Evolutionary conservation across 306 rosid species (phyloP).

Genomic region (Quillaja saponaria): DNA sequence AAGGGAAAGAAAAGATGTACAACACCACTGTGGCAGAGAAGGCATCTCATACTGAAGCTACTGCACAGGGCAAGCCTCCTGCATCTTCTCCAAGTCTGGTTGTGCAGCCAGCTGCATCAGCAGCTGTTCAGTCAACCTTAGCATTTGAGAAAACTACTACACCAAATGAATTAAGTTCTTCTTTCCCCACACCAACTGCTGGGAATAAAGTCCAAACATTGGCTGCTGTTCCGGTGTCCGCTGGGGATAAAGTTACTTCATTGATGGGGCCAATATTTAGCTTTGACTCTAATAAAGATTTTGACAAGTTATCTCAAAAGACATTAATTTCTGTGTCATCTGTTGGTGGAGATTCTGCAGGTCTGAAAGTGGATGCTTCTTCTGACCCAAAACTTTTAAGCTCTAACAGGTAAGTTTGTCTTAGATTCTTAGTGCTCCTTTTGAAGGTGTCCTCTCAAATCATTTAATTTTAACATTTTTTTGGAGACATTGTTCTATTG

Average conservation of each 20-base stretch:
- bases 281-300: constrained; percentile 32
- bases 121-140: constrained; percentile 31
- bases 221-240: constrained; percentile 26
- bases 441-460: neutral
- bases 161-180: constrained; percentile 37
- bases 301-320: constrained; percentile 33
- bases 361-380: constrained; percentile 35
- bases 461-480: neutral
- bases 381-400: constrained; percentile 43
- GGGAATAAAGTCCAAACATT: neutral
- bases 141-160: constrained; percentile 39
- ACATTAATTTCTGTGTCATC: constrained; percentile 37
- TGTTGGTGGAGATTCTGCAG: constrained; percentile 33
- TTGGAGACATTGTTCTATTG: neutral
- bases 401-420: constrained; percentile 57
- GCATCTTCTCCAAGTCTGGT: constrained; percentile 32
- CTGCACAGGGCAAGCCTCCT: constrained; percentile 33
- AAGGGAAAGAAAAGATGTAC: constrained; percentile 42
- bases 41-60: constrained; percentile 35
- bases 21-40: constrained; percentile 30
- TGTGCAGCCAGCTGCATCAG: constrained; percentile 26
- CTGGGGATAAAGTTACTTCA: constrained; percentile 43
- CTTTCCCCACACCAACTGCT: neutral
- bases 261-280: constrained; percentile 37
- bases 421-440: constrained; percentile 9